Base-by-base conservation (phyloP, 352 stramenopile species). In the Pythium coloratum region DNA sequence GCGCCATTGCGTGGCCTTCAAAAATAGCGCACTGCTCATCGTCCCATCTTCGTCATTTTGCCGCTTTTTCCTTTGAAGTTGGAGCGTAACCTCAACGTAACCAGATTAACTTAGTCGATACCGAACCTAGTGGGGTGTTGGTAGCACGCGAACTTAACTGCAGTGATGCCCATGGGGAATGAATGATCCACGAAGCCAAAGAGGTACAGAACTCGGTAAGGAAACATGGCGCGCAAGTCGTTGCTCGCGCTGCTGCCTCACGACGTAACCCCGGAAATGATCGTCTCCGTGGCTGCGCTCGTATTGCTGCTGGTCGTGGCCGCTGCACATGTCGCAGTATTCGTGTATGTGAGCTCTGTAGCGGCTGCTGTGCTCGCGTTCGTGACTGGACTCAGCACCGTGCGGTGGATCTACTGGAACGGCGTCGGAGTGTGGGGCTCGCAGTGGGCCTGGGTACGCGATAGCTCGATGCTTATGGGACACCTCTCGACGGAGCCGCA, bases 391-490 rank as follows among this genome's bases (percentile, higher is more conserved):
- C 30, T 78, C 47, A 24, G 75, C 0, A 30, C 6, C 3, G 61
- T 75, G 28, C 81, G 82, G 32, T 93, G 82, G 82, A 54, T 91
- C 12, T 77, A 91, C 51, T 86, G 69, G 66, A 84, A 93, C 47
- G 82, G 72, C 18, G 70, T 84, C 36, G 85, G 85, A n/a, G 80
- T 89, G 13, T 66, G 77, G 36, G 85, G 82, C 26, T 88, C 80
- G 71, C 65, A 64, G 13, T 78, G 59, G 68, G 18, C 30, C 3
- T 91, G 73, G 73, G 60, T 93, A 26, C 78, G 78, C 42, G 75
- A 77, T 42, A 78, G 78, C 0, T 63, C 75, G 8, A 16, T 12
- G 0, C 28, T 83, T 1, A 62, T 77, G 18, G 30, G 8, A 2
- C 74, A 76, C 0, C 58, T 93, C 1, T 62, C 33, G 7, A 82